phyloP scores from a whole-genome alignment of 306 rosid genomes.

The Rosa multiflora region DNA sequence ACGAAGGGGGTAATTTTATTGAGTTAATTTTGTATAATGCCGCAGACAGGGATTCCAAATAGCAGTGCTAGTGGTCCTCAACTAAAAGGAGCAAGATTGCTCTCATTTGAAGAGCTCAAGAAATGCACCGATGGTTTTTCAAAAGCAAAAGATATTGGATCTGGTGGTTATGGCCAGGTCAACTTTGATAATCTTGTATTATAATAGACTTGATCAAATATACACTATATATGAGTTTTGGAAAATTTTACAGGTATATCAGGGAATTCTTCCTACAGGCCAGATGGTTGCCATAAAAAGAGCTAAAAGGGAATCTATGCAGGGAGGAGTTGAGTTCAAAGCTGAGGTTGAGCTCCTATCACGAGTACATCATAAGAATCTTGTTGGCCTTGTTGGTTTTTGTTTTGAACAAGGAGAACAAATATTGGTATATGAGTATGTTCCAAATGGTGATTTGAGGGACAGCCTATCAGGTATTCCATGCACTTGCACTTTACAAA shows the following conservation, averaged over 20 bases:
- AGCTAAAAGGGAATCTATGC: conserved; percentile 62
- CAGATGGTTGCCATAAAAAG: conserved; percentile 68
- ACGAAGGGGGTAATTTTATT: no score
- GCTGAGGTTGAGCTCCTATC: conserved; percentile 89
- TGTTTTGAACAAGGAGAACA: conserved; percentile 82
- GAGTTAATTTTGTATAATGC: neutral
- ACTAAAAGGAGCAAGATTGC: conserved; percentile 65
- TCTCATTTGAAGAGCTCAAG: conserved; percentile 67
- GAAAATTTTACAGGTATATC: conserved; percentile 53
- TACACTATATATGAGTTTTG: neutral
- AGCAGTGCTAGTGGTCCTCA: conserved; percentile 44
- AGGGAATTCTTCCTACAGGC: conserved; percentile 56
- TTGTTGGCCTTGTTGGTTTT: conserved; percentile 70
- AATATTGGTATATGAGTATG: conserved; percentile 71
- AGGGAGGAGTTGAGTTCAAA: conserved; percentile 66
- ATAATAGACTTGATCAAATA: neutral
- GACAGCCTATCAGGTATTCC: conserved; percentile 66
- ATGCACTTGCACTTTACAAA: neutral
- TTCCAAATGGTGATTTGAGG: conserved; percentile 64
- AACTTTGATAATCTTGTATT: conserved; percentile 5
- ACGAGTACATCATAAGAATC: conserved; percentile 84
- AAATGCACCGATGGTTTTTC: conserved; percentile 57
- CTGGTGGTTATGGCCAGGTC: conserved; percentile 90
- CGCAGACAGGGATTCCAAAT: conserved; percentile 43
- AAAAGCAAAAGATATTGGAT: conserved; percentile 45